Percentiles rank a stretch among this genome's conserved stretches.
Evolutionary conservation across 2,329 filamentous ascomycete genomes (phyloP).

Genomic region (Colletotrichum nymphaeae): DNA sequence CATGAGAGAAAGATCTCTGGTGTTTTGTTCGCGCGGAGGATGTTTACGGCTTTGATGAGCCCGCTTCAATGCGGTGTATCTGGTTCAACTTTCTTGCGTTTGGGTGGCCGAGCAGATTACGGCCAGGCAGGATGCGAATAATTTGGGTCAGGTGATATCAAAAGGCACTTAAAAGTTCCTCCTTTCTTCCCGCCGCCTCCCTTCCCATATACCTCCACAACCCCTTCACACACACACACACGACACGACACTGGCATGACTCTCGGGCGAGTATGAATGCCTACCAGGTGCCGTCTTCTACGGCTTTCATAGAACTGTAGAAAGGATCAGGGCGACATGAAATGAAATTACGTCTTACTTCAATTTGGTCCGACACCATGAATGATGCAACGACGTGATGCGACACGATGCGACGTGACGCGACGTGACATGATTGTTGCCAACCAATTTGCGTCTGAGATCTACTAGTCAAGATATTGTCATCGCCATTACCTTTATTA

Average conservation of each 20-base stretch:
- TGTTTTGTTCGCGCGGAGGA: constrained; percentile 16
- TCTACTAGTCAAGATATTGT: no score
- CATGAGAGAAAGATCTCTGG: constrained; percentile 13
- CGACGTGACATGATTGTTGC: no score
- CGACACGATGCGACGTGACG: background rate
- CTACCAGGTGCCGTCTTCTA: constrained; percentile 35
- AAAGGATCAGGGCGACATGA: constrained; percentile 38
- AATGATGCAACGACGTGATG: background rate
- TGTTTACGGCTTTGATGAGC: constrained; percentile 30
- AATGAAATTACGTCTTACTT: constrained; percentile 39
- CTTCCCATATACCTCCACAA: constrained; percentile 33
- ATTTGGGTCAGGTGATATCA: constrained; percentile 37
- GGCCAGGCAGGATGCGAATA: constrained; percentile 37
- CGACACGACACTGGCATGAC: constrained; percentile 32
- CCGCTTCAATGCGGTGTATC: constrained; percentile 42
- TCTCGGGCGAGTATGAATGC: constrained; percentile 32
- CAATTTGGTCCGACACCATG: background rate
- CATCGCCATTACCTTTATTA: no score
- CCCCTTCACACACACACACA: constrained; percentile 23
- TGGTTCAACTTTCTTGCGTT: constrained; percentile 37
- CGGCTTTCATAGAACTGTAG: constrained; percentile 38
- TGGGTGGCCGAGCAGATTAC: constrained; percentile 33
- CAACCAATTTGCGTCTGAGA: no score
- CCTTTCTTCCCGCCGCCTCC: constrained; percentile 34
- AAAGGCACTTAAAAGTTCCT: constrained; percentile 38